phyloP scores from a whole-genome alignment of 1,284 basidiomycete species.

The Tilletia walkeri region DNA sequence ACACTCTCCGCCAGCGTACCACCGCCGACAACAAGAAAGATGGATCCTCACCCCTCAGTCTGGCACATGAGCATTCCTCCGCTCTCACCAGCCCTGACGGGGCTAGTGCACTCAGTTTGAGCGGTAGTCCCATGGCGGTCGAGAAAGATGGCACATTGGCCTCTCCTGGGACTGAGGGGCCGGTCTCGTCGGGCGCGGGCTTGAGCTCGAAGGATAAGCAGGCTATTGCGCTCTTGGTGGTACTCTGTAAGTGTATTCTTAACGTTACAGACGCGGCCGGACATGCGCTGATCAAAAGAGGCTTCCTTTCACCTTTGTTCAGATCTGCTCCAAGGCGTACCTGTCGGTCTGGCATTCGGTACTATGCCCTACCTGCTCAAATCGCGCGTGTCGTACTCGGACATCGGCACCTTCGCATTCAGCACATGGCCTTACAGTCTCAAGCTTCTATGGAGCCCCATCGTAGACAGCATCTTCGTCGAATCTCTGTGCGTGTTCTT shows the following conservation, averaged over 20 bases:
- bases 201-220: constrained; percentile 67
- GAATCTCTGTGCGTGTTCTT: constrained; percentile 58
- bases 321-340: constrained; percentile 93
- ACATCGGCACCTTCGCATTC: constrained; percentile 90
- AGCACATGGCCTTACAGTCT: constrained; percentile 95
- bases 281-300: neutral
- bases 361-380: constrained; percentile 95
- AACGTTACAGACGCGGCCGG: neutral
- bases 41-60: neutral
- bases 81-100: constrained; percentile 5
- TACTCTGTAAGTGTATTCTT: constrained; percentile 71
- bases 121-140: neutral
- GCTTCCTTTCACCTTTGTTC: neutral
- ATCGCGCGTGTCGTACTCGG: constrained; percentile 91
- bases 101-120: neutral
- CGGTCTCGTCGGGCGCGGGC: neutral
- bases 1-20: neutral
- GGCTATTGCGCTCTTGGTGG: constrained; percentile 79
- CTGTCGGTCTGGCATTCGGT: constrained; percentile 73
- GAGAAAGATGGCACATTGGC: no score
- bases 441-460: constrained; percentile 95
- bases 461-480: constrained; percentile 88
- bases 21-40: neutral
- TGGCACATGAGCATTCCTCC: neutral
- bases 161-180: neutral